Evolutionary conservation across 768 basidiomycete genomes (phyloP), one percentile per base, ranked within the genome.

Genomic region (Tylopilus vinaceipallidus): DNA sequence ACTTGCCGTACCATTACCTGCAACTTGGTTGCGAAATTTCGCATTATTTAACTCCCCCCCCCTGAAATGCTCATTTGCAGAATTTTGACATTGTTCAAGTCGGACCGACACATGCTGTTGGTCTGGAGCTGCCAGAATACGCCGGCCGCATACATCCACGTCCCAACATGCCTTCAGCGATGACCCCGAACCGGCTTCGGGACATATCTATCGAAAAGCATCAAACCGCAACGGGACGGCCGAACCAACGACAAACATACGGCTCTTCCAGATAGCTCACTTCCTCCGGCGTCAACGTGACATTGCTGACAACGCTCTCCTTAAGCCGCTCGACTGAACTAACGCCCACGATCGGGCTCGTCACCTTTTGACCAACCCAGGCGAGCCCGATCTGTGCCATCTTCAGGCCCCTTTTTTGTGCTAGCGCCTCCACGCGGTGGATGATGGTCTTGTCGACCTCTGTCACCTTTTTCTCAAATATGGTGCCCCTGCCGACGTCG

Each of bases 301-400:
- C n/a, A n/a, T n/a, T n/a, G n/a, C n/a, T n/a, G n/a, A n/a, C n/a
- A n/a, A 73, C 63, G 8, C 55, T 62, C 42, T 69, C 64, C 43
- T 63, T 42, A n/a, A 73, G 47, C 17, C 72, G 55, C 29, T 54
- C 30, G 33, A 73, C 49, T 14, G 64, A 68, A 55, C 58, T 76
- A 14, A 66, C 59, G 6, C 77, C 76, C 7, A 76, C 66, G 49
- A 78, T 77, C 1, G 77, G 77, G 20, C 71, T 74, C 2, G 70
- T 56, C 7, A 75, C 69, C 56, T 78, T 78, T 23, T 58, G 39
- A 6, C 65, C 35, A 2, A 64, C 50, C 78, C 79, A 80, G 0
- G 74, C 71, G 2, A 78, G 45, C 7, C 76, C 75, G 29, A 79
- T 66, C 49, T 78, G 75, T 23, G 68, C 65, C 79, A 77, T 80